phyloP scores from a whole-genome alignment of 2,329 filamentous ascomycete species.

The Trichoderma sp. region DNA sequence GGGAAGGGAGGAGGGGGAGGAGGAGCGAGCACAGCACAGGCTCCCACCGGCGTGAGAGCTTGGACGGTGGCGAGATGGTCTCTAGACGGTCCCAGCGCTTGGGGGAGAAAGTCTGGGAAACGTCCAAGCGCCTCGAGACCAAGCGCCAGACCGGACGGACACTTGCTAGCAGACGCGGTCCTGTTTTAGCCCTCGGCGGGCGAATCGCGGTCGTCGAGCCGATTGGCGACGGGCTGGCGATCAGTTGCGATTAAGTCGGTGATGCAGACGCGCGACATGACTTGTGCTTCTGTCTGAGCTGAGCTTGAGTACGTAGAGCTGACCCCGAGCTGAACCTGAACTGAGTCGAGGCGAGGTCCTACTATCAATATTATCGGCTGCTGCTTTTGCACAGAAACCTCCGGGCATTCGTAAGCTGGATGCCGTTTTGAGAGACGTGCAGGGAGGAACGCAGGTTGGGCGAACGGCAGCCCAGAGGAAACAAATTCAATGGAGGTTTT shows the following conservation, averaged over 20 bases:
- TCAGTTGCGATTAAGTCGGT: constrained; percentile 11
- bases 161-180: constrained; percentile 12
- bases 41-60: background rate
- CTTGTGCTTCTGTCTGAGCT: background rate
- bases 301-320: background rate
- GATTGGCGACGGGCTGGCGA: constrained; percentile 19
- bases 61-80: constrained; percentile 7
- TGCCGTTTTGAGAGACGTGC: background rate
- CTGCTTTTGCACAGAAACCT: background rate
- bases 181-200: constrained; percentile 9
- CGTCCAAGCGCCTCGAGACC: constrained; percentile 12
- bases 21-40: background rate
- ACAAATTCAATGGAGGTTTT: too few relatives aligned
- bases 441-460: background rate
- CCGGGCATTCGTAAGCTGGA: background rate
- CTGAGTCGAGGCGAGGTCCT: background rate
- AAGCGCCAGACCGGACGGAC: constrained; percentile 1
- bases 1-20: background rate
- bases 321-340: background rate
- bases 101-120: background rate
- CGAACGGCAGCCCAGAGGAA: background rate
- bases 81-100: constrained; percentile 13
- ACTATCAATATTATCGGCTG: too few relatives aligned
- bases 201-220: constrained; percentile 15
- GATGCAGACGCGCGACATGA: constrained; percentile 11